Conservation (phyloP, 169 alveolate species). For the Neospora caninum region DNA sequence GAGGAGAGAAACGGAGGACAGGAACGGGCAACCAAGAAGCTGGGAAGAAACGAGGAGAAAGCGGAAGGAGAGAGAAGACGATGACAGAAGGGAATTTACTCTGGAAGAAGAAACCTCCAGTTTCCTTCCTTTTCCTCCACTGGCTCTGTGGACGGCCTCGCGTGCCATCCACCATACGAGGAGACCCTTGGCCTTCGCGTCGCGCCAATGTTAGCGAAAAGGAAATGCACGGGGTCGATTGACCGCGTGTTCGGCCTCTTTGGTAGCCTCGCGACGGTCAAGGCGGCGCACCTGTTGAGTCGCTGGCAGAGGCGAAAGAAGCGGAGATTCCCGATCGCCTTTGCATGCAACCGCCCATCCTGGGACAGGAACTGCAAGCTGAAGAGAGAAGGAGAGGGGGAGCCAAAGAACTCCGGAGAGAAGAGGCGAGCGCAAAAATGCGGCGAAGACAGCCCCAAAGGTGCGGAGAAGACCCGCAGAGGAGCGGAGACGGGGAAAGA, state of each 20-base stretch:
- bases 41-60: no score
- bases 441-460: not conserved
- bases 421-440: not conserved
- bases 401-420: not conserved
- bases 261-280: no score
- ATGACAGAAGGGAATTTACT: no score
- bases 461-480: not conserved
- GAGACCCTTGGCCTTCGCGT: not conserved
- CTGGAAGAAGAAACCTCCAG: no score
- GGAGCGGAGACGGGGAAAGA: not conserved
- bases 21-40: no score
- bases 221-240: no score
- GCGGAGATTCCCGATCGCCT: constrained; percentile 58
- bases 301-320: constrained; percentile 56
- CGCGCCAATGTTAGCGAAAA: not conserved
- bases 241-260: no score
- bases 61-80: no score
- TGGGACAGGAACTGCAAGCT: constrained; percentile 56
- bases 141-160: no score
- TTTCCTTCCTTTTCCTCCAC: no score
- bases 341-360: constrained; percentile 51
- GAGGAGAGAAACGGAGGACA: no score
- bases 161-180: no score
- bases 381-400: not conserved
- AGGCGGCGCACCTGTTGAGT: constrained; percentile 8